phyloP scores from a whole-genome alignment of 2,329 filamentous ascomycete genomes.

The Apiospora marii region DNA sequence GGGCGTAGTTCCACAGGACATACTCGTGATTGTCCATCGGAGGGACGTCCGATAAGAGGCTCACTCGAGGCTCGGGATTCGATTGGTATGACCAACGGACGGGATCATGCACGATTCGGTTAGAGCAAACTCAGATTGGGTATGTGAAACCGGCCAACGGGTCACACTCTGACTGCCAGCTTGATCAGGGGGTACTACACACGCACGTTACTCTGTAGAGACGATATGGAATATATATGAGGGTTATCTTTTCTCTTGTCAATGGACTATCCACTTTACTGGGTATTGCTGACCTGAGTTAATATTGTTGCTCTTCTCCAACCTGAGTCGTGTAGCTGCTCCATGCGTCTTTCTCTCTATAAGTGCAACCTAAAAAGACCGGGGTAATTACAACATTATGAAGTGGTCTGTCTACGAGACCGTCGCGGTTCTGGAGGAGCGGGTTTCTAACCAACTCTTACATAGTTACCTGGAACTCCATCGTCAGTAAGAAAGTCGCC shows the following conservation, averaged over 20 bases:
- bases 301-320: background rate
- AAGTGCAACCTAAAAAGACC: slow-evolving; percentile 6
- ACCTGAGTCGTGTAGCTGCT: slow-evolving; percentile 5
- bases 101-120: background rate
- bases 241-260: slow-evolving; percentile 5
- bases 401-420: slow-evolving; percentile 8
- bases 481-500: slow-evolving; percentile 15
- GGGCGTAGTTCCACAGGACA: background rate
- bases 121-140: background rate
- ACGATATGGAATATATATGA: background rate
- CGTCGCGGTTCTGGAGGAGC: slow-evolving; percentile 12
- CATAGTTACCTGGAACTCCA: slow-evolving; percentile 59
- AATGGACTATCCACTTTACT: slow-evolving; percentile 4
- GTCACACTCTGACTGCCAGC: background rate
- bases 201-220: background rate
- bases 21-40: background rate
- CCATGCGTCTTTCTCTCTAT: background rate
- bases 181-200: background rate
- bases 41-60: background rate
- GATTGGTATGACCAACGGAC: slow-evolving; percentile 2
- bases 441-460: slow-evolving; percentile 48
- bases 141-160: slow-evolving; percentile 3
- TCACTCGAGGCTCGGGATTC: background rate
- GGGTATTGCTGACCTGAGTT: slow-evolving; percentile 21
- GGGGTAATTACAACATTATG: slow-evolving; percentile 22